Base-by-base conservation (phyloP, 352 stramenopile genomes). In the Globisporangium iwayamae region DNA sequence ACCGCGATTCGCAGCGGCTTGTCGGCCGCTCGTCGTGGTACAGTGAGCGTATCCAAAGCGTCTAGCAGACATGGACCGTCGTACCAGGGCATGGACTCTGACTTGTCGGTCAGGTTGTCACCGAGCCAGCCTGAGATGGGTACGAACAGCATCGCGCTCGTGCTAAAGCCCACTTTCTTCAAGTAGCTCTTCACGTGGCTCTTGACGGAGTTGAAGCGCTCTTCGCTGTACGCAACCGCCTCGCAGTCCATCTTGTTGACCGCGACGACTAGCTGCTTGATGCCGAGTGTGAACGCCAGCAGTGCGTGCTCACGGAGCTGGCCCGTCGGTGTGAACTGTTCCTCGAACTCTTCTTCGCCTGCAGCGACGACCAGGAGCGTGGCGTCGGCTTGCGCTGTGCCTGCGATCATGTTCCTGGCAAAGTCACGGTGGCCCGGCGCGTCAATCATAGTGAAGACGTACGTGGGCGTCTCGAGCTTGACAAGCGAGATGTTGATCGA, bases 341-440 rank as follows among this genome's bases (percentile, higher is more conserved):
- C 89, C 70, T 99, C 92, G 84, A 99, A 99, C 60, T 95, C 96
- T 73, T 86, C 87, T 45, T 92, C 74, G 36, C 78, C 85, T 14
- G 96, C 94, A 69, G 97, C 87, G 32, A 99, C 87, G 30, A 99
- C 90, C 10, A 99, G 79, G 67, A 99, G 80, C 46, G 97, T 97
- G 61, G 96, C 94, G 87, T 99, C 97, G n/a, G 97, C 96, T 81
- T 99, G 97, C 66, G 93, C 98, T 14, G 96, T 98, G 57, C 97
- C 97, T 43, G 96, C 99, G 74, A 99, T 99, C 97, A 99, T 99
- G 81, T 99, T 99, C 93, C 99, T 99, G 79, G 99, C 99, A 81
- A 99, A 99, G 76, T 99, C 96, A 75, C 94, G 86, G 83, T 99
- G 96, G 38, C 97, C 97, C 46, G 98, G 98, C 47, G 94, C 89